Conservation (phyloP, 768 basidiomycete species). For the Dictyophora rubrovolvata region DNA sequence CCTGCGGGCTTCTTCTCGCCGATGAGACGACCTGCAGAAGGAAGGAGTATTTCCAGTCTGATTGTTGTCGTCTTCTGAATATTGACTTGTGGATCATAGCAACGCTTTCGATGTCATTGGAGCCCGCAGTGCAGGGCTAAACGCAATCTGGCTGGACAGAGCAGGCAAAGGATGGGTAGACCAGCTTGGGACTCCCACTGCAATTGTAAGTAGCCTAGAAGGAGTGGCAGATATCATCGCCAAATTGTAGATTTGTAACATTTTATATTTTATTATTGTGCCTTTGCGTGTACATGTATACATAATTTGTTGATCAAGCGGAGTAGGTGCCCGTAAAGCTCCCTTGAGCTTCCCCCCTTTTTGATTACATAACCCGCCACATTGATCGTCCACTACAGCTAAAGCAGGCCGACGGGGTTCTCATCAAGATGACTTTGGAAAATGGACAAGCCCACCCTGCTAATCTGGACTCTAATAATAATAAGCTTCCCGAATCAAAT, state of each 20-base stretch:
- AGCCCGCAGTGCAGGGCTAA: conserved; percentile 17
- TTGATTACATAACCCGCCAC: neutral
- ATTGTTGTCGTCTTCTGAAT: too few species aligned
- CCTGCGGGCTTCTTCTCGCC: neutral
- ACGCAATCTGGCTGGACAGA: conserved; percentile 22
- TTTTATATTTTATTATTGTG: too few species aligned
- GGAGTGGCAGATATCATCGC: conserved; percentile 12
- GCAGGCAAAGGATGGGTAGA: conserved; percentile 19
- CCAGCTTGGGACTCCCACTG: conserved; percentile 10
- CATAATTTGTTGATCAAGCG: neutral
- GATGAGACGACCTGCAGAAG: too few species aligned
- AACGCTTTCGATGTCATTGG: conserved; percentile 25
- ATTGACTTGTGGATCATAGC: conserved; percentile 9
- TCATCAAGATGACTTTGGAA: neutral
- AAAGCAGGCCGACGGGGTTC: neutral
- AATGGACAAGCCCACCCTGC: neutral
- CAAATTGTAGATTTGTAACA: neutral
- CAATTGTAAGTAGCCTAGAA: conserved; percentile 12
- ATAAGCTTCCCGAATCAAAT: neutral
- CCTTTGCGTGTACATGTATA: neutral
- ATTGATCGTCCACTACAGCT: neutral
- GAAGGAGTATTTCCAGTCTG: too few species aligned
- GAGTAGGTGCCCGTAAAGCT: neutral
- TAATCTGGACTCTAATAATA: neutral
- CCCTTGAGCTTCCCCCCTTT: too few species aligned